These are phyloP conservation scores for Solanum gracilifrons DNA, from an alignment of 257 asterid genomes.

Conservation along the genomic window DNA sequence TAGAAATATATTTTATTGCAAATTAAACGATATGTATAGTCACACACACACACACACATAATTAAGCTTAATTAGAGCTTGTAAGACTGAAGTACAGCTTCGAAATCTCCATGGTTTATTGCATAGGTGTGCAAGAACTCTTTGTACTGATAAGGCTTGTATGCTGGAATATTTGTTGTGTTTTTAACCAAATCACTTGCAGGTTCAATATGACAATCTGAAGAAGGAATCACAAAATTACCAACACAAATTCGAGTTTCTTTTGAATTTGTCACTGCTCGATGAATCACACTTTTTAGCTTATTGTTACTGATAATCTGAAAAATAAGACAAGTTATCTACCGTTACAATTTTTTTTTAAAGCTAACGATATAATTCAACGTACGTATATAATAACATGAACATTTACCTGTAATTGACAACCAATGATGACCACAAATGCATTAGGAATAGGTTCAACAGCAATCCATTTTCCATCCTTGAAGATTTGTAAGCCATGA, in stretches of 20 bases:
- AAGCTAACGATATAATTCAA: not conserved
- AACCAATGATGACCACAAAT: conserved; percentile 10
- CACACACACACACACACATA: not conserved
- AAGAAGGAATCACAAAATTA: conserved; percentile 42
- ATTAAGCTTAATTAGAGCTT: conserved; percentile 7
- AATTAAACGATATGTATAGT: not conserved
- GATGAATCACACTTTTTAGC: conserved; percentile 35
- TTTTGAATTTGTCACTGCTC: conserved; percentile 35
- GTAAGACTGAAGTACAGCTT: conserved; percentile 18
- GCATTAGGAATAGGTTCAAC: conserved; percentile 42
- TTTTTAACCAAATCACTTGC: conserved; percentile 9
- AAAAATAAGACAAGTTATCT: not conserved
- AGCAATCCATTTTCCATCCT: conserved; percentile 44
- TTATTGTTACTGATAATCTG: conserved; percentile 49
- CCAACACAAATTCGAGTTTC: conserved; percentile 35
- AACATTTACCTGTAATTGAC: conserved; percentile 3
- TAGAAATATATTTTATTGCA: not conserved
- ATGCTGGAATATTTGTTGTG: not conserved
- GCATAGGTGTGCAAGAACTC: conserved; percentile 29
- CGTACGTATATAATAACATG: not conserved
- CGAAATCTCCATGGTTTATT: conserved; percentile 11
- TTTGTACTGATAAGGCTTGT: conserved; percentile 27
- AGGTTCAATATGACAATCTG: conserved; percentile 28
- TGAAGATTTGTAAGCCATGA: conserved; percentile 16
- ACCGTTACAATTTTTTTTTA: not conserved